phyloP scores from a whole-genome alignment of 768 basidiomycete species.

The Psilocybe azurescens region DNA sequence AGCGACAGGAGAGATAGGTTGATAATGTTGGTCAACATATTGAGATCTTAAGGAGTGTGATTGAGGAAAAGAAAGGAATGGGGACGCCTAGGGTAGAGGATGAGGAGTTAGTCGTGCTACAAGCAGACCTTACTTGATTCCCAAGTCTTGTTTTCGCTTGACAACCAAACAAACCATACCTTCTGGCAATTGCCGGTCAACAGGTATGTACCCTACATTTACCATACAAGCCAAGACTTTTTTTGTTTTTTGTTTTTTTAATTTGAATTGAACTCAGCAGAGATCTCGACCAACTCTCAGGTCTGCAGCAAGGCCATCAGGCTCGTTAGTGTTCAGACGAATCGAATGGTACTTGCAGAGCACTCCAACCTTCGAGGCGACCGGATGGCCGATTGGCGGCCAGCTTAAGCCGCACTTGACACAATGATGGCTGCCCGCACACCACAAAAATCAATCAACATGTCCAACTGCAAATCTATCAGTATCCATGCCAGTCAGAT shows the following conservation, averaged over 20 bases:
- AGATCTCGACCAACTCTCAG: background rate
- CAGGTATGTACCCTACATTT: background rate
- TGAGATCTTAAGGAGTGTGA: conserved; percentile 1
- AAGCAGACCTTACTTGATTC: background rate
- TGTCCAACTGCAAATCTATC: background rate
- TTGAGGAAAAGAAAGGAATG: background rate
- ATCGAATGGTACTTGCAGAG: no score
- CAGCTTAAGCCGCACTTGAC: no score
- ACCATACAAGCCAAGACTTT: background rate
- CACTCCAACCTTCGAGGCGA: no score
- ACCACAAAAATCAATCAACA: no score
- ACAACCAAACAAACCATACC: conserved; percentile 11
- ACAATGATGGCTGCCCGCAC: no score
- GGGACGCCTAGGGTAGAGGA: background rate
- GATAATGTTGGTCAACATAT: conserved; percentile 30
- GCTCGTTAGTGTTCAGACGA: no score
- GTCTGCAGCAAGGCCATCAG: no score
- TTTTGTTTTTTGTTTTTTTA: no score
- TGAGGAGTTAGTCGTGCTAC: conserved; percentile 1
- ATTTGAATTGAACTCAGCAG: no score
- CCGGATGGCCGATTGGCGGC: no score
- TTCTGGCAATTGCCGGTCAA: conserved; percentile 9
- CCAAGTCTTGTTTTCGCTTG: conserved; percentile 11
- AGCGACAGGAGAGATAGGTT: conserved; percentile 34
- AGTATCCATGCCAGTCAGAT: background rate